These are phyloP conservation scores for Nepenthes mirabilis DNA, from an alignment of 148 eudicot genomes.

Conservation along the genomic window DNA sequence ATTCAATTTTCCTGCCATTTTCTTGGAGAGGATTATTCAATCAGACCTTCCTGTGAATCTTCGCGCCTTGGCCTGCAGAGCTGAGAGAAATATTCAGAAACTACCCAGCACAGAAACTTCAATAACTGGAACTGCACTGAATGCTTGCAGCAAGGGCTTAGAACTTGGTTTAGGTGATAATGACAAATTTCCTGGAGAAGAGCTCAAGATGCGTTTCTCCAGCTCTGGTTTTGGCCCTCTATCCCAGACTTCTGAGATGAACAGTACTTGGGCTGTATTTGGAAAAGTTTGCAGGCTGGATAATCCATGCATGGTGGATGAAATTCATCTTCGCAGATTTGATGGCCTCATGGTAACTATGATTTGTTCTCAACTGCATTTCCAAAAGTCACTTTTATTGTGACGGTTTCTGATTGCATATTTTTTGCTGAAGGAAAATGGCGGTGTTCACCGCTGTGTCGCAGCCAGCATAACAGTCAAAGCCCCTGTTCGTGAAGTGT, in stretches of 20 bases:
- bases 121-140: conserved; percentile 13
- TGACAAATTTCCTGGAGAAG: conserved; percentile 18
- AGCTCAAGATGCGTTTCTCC: conserved; percentile 26
- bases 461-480: conserved; percentile 91
- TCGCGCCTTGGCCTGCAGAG: conserved; percentile 83
- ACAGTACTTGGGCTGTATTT: conserved; percentile 73
- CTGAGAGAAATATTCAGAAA: conserved; percentile 47
- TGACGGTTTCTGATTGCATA: conserved; percentile 15
- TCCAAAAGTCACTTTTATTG: conserved; percentile 8
- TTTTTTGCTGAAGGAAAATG: conserved; percentile 73
- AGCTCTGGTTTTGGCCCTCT: conserved; percentile 31
- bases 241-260: conserved; percentile 39
- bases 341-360: conserved; percentile 84
- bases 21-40: conserved; percentile 85
- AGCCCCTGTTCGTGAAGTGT: conserved; percentile 92
- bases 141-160: conserved; percentile 9
- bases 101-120: conserved; percentile 13
- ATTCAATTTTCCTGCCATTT: conserved; percentile 88
- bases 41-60: conserved; percentile 98
- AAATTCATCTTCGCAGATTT: conserved; percentile 94
- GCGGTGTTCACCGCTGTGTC: conserved; percentile 95
- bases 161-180: conserved; percentile 14
- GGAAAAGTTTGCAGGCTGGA: conserved; percentile 71
- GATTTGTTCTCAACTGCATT: conserved; percentile 8
- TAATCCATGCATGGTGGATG: conserved; percentile 74